Percentiles rank a stretch among this genome's conserved stretches.
phyloP scores from a whole-genome alignment of 108 stramenopile genomes.

The Stephanodiscus minutulus region DNA sequence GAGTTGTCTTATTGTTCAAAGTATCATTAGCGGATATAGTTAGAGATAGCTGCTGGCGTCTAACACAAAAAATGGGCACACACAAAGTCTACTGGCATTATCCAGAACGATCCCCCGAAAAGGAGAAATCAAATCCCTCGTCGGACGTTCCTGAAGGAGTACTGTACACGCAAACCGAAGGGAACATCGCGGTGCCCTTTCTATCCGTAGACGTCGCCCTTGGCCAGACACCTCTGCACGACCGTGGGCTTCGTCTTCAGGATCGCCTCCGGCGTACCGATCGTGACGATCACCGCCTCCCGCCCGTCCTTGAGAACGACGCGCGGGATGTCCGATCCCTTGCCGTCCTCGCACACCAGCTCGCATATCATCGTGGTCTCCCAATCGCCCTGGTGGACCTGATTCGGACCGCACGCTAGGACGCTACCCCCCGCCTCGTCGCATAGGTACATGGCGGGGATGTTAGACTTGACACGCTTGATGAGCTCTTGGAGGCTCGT shows the following conservation, averaged over 20 bases:
- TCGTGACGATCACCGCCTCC: constrained; percentile 33
- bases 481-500: constrained; percentile 21
- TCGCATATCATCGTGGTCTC: constrained; percentile 31
- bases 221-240: constrained; percentile 32
- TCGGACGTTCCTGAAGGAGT: too few relatives aligned
- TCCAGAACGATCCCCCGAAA: too few relatives aligned
- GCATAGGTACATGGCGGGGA: constrained; percentile 33
- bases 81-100: too few relatives aligned
- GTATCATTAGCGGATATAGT: too few relatives aligned
- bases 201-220: constrained; percentile 41
- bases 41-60: too few relatives aligned
- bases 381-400: constrained; percentile 22
- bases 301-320: constrained; percentile 28
- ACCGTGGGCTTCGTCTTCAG: constrained; percentile 28
- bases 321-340: not conserved
- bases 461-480: constrained; percentile 21
- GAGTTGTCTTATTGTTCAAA: too few relatives aligned
- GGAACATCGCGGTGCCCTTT: too few relatives aligned
- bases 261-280: constrained; percentile 19
- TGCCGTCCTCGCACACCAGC: constrained; percentile 11
- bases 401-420: constrained; percentile 24
- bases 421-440: constrained; percentile 34
- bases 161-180: too few relatives aligned
- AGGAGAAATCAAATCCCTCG: too few relatives aligned
- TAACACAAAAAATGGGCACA: too few relatives aligned